Evolutionary conservation across 495 filamentous ascomycete genomes (phyloP), one percentile per base, ranked within the genome.

Genomic region (Penicillium flavigenum): DNA sequence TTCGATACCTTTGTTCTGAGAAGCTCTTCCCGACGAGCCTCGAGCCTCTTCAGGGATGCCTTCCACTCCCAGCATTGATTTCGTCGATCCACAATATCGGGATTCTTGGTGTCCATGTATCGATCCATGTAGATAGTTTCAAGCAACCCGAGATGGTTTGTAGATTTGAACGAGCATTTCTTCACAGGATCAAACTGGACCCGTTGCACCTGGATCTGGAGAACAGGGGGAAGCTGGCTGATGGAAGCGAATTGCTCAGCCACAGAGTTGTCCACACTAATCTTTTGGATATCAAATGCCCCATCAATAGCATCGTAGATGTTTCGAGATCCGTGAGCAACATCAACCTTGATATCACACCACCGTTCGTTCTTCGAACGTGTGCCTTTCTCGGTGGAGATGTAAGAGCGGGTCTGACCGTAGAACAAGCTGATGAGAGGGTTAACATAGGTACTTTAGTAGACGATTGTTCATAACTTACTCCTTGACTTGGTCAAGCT

Each of bases 121-220:
- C 92, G 84, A 72, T 98, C 94, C 47, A 98, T 77, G 67, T 88
- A 97, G 32, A 98, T 82, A 3, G 80, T 84, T 49, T 93, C 86
- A 17, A 83, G 81, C 22, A 98, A 80, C 12, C 81, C 76, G 19
- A 98, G 77, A 39, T 89, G 88, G 48, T 92, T 85, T 27, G 86
- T 85, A 10, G 91, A 91, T 60, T 96, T 97, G 65, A 80, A 86
- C 3, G 84, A 76, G 22, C 72, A 72, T 48, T 82, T 81, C 52
- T 74, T 82, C n/a, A 75, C 74, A 0, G 78, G 74, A 51, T 89
- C 86, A 48, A 83, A 92, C 34, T 86, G 84, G 9, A 87, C 85
- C 20, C 94, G 84, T 63, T 93, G 89, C 19, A 97, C 89, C 62
- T 90, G 89, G 44, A 98, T 84, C 67, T 96, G 91, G 16, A 97